Percentiles rank a stretch among this genome's conserved stretches.
These are phyloP conservation scores for Exophiala aquamarina DNA, from an alignment of 2,329 filamentous ascomycete species.

Conservation along the genomic window DNA sequence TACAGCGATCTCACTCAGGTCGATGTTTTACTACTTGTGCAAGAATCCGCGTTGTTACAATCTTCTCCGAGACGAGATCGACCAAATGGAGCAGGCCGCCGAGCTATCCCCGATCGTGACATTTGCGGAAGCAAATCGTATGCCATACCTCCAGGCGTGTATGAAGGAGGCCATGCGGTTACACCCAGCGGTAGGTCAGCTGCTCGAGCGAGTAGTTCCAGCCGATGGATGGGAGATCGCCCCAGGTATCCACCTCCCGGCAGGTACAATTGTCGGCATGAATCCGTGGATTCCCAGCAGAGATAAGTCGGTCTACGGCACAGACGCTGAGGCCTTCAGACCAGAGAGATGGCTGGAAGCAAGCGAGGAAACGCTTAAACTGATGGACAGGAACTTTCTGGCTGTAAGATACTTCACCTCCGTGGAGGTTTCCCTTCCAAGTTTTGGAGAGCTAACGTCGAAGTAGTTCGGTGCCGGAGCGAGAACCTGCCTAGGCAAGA, in stretches of 20 bases:
- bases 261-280: constrained; percentile 23
- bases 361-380: constrained; percentile 10
- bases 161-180: constrained; percentile 23
- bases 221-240: constrained; percentile 49
- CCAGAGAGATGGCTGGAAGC: constrained; percentile 40
- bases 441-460: no score
- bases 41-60: constrained; percentile 36
- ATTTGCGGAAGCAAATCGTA: constrained; percentile 34
- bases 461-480: constrained; percentile 51
- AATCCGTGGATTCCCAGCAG: constrained; percentile 32
- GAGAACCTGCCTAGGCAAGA: constrained; percentile 39
- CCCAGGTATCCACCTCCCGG: constrained; percentile 43
- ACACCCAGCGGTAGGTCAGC: constrained; percentile 28
- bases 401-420: constrained; percentile 29
- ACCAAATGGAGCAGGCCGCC: constrained; percentile 9
- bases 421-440: no score
- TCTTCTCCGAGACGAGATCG: constrained; percentile 19
- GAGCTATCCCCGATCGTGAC: constrained; percentile 21
- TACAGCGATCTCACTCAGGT: constrained; percentile 28
- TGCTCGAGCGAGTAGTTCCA: constrained; percentile 48
- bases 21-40: constrained; percentile 44
- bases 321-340: constrained; percentile 23
- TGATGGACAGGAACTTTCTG: constrained; percentile 34
- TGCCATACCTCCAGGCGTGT: constrained; percentile 35
- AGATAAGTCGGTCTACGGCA: constrained; percentile 26